phyloP scores from a whole-genome alignment of 78 protist genomes.

The Speleostelium caveatum region DNA sequence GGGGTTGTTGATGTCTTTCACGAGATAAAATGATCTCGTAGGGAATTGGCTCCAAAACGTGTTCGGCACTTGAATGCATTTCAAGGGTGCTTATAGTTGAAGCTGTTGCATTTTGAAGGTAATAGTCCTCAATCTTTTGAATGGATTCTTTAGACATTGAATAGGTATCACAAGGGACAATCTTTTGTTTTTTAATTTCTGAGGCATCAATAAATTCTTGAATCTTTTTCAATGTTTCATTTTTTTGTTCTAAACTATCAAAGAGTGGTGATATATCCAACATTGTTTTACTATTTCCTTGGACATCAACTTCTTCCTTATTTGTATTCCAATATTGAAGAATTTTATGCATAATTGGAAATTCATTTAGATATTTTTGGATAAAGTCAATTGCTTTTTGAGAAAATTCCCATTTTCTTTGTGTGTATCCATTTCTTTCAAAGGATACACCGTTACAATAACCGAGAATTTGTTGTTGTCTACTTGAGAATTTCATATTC shows the following conservation, averaged over 20 bases:
- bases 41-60: constrained; percentile 41
- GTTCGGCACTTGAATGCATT: constrained; percentile 1
- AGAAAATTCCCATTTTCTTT: constrained; percentile 44
- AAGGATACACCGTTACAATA: constrained; percentile 40
- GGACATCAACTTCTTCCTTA: not conserved
- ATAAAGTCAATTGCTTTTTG: constrained; percentile 34
- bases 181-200: constrained; percentile 29
- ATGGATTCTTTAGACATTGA: not conserved
- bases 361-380: constrained; percentile 1
- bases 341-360: constrained; percentile 42
- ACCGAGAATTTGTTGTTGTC: constrained; percentile 64
- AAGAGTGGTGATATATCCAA: constrained; percentile 46
- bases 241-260: constrained; percentile 1
- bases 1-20: constrained; percentile 26
- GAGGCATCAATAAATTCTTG: constrained; percentile 21
- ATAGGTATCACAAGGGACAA: constrained; percentile 61
- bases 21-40: constrained; percentile 40
- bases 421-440: not conserved
- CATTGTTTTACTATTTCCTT: not conserved
- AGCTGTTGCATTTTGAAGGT: not conserved
- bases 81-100: not conserved
- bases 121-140: constrained; percentile 16
- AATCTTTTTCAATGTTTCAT: not conserved
- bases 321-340: not conserved
- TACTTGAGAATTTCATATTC: constrained; percentile 52